phyloP scores from a whole-genome alignment of 2,329 filamentous ascomycete genomes.

The Pestalotiopsis fici region DNA sequence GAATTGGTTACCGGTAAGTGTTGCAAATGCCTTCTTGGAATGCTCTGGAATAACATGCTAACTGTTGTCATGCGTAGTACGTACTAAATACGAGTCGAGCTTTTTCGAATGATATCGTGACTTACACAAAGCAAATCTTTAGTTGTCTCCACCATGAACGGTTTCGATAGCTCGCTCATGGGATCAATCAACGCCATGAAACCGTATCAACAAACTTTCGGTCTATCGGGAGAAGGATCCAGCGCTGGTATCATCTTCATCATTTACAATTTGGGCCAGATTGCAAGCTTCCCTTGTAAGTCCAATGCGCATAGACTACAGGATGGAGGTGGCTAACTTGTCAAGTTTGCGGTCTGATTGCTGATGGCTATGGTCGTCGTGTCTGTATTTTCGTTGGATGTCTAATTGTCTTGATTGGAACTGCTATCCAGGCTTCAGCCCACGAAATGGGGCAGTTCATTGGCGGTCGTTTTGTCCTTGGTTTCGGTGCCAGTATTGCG shows the following conservation, averaged over 20 bases:
- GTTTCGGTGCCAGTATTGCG: constrained; percentile 60
- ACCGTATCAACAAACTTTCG: constrained; percentile 50
- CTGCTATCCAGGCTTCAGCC: constrained; percentile 49
- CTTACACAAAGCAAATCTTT: neutral
- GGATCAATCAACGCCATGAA: constrained; percentile 53
- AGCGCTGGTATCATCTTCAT: constrained; percentile 48
- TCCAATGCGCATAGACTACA: neutral
- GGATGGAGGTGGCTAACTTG: neutral
- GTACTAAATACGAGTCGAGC: neutral
- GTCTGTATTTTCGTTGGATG: constrained; percentile 58
- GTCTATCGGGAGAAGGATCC: constrained; percentile 45
- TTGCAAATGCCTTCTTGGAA: neutral
- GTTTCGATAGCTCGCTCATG: constrained; percentile 58
- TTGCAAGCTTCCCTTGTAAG: constrained; percentile 47
- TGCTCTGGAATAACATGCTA: neutral
- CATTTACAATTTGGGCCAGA: constrained; percentile 51
- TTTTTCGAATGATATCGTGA: neutral
- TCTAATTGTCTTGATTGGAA: constrained; percentile 50
- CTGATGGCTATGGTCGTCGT: constrained; percentile 54
- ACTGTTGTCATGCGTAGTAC: neutral
- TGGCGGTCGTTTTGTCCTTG: constrained; percentile 54
- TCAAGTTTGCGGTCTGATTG: constrained; percentile 45
- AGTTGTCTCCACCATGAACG: constrained; percentile 53
- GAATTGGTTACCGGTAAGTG: constrained; percentile 30
- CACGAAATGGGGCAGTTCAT: constrained; percentile 53